Evolutionary conservation across 352 stramenopile genomes (phyloP), one percentile per base, ranked within the genome.

Genomic region (Pythium monospermum): DNA sequence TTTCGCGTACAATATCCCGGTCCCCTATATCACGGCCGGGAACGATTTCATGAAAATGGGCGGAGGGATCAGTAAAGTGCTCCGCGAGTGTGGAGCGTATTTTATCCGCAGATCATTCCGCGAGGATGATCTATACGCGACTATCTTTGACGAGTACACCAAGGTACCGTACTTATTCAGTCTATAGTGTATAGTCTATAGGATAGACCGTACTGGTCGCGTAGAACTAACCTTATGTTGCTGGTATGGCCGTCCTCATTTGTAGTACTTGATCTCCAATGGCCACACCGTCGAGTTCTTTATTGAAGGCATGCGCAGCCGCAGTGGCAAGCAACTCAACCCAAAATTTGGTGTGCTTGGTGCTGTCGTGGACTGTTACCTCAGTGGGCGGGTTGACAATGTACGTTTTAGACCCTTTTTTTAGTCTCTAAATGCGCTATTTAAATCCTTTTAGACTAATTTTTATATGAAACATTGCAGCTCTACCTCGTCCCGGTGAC

Each of bases 251-350:
- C n/a, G n/a, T n/a, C n/a, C n/a, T n/a, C n/a, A n/a, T n/a, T 13
- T 37, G 2, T 62, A 91, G 59, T 89, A 89, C 27, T 49, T 91
- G 44, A 67, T 91, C 15, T 69, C 70, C 7, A 73, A 78, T 47
- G 79, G 82, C 27, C 81, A 91, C 53, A 88, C 77, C 35, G 67
- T 94, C 47, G 83, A 94, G 64, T 94, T 94, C 52, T 94, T 94
- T 53, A 84, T 94, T 16, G 83, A 94, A 65, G 83, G 83, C 37
- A 87, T 71, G 13, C 80, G 83, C 42, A 94, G 83, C 56, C 76
- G 83, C 31, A 91, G 78, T 39, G 83, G 83, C 26, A 94, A 94
- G 61, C 77, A 91, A 33, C 57, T 94, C 5, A 73, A 83, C 32
- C 83, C 83, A 13, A 89, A 91, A 56, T 89, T 94, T 50, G 83